These are phyloP conservation scores for Mollisia scopiformis DNA, from an alignment of 2,329 filamentous ascomycete genomes.

Conservation along the genomic window DNA sequence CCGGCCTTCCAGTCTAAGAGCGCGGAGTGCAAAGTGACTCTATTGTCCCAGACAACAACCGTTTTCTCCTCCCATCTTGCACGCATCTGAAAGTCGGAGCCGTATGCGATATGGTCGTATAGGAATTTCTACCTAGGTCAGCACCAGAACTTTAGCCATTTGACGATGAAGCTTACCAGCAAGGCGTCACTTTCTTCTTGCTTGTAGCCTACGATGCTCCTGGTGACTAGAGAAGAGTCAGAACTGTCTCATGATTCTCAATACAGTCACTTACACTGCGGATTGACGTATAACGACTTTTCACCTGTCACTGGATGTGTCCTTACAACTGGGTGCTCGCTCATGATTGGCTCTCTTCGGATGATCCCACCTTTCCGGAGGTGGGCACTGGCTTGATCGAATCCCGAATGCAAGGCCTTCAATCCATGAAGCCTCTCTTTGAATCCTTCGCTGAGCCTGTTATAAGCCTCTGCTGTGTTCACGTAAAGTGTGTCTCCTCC, in stretches of 20 bases:
- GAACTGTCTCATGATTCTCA: conserved; percentile 52
- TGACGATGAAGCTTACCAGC: conserved; percentile 42
- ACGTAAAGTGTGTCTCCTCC: conserved; percentile 87
- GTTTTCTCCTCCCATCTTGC: conserved; percentile 81
- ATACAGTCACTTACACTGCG: conserved; percentile 64
- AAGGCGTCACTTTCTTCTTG: conserved; percentile 83
- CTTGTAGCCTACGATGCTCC: conserved; percentile 80
- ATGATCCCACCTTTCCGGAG: conserved; percentile 69
- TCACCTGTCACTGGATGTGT: conserved; percentile 84
- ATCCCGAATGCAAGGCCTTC: conserved; percentile 77
- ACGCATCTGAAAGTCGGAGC: conserved; percentile 72
- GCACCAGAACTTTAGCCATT: background rate
- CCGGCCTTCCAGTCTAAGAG: conserved; percentile 82
- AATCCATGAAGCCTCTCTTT: conserved; percentile 80
- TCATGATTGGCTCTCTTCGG: conserved; percentile 74
- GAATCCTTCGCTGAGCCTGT: conserved; percentile 78
- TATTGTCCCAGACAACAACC: conserved; percentile 86
- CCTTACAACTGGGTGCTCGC: conserved; percentile 76
- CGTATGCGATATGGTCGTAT: conserved; percentile 73
- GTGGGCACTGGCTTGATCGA: conserved; percentile 77
- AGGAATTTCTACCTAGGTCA: conserved; percentile 73
- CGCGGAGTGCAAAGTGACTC: conserved; percentile 78
- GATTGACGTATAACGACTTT: conserved; percentile 83
- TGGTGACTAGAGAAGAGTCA: conserved; percentile 60
- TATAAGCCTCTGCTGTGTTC: conserved; percentile 80